A percentile compares a stretch with the other conserved stretches of the same genome.
Conservation (phyloP, 257 asterid genomes). For the Paulownia fortunei region DNA sequence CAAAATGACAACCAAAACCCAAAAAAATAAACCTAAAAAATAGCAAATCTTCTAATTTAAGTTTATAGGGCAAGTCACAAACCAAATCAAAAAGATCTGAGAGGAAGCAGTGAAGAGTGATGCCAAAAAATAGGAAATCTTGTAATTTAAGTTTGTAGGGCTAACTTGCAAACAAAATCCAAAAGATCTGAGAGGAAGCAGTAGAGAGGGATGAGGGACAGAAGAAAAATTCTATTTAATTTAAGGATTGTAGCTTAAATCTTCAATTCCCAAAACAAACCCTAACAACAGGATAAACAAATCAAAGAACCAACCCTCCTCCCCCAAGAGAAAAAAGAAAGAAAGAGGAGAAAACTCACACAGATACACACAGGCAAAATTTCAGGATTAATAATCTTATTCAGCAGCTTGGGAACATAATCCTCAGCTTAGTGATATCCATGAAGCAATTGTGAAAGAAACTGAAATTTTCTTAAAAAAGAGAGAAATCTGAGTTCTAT, state of each 20-base stretch:
- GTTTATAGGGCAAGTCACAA: too few relatives aligned
- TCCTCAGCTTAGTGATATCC: not conserved
- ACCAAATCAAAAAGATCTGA: not conserved
- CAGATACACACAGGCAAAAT: conserved; percentile 4
- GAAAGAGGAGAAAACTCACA: not conserved
- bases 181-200: conserved; percentile 20
- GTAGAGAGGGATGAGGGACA: not conserved
- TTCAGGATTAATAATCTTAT: not conserved
- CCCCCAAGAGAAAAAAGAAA: not conserved
- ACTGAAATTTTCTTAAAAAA: not conserved
- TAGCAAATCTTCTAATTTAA: too few relatives aligned
- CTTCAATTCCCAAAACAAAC: conserved; percentile 15
- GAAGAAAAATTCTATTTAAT: not conserved
- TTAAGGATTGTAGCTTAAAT: not conserved
- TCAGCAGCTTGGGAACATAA: not conserved
- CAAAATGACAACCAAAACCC: not conserved
- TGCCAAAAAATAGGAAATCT: conserved; percentile 9
- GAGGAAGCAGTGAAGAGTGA: not conserved
- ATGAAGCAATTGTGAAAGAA: not conserved
- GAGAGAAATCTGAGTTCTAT: not conserved
- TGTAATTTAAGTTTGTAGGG: not conserved
- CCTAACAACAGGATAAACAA: conserved; percentile 23
- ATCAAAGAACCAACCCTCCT: not conserved
- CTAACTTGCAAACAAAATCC: not conserved
- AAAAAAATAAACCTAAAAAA: not conserved